These are phyloP conservation scores for Pestalotiopsis sp. DNA, from an alignment of 2,329 filamentous ascomycete genomes.

Conservation along the genomic window DNA sequence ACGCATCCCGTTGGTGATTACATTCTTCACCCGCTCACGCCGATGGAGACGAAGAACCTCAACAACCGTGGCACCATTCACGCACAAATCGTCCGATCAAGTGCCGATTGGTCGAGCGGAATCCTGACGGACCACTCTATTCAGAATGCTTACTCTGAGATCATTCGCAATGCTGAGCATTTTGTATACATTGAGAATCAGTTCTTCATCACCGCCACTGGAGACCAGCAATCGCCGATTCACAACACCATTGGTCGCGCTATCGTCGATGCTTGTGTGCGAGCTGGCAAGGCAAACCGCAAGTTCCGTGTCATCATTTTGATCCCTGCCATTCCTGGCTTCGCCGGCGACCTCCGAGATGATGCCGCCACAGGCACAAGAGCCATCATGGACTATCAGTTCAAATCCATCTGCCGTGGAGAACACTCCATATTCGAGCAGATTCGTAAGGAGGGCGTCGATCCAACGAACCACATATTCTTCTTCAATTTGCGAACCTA, in stretches of 20 bases:
- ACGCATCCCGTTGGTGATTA: conserved; percentile 90
- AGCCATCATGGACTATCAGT: conserved; percentile 38
- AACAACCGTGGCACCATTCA: conserved; percentile 73
- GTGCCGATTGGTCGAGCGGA: conserved; percentile 90
- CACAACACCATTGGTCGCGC: conserved; percentile 86
- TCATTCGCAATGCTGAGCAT: conserved; percentile 86
- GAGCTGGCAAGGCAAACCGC: conserved; percentile 77
- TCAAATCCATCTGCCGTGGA: conserved; percentile 91
- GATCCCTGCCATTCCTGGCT: conserved; percentile 90
- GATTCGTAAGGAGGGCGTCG: conserved; percentile 72
- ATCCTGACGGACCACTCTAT: conserved; percentile 85
- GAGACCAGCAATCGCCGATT: conserved; percentile 82
- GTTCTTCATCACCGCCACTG: conserved; percentile 96
- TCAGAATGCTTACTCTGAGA: conserved; percentile 81
- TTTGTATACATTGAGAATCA: conserved; percentile 99
- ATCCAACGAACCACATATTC: conserved; percentile 82
- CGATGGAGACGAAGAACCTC: conserved; percentile 67
- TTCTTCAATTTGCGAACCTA: conserved; percentile 94
- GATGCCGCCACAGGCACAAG: conserved; percentile 71
- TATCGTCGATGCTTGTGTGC: conserved; percentile 88
- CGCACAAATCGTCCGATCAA: conserved; percentile 87
- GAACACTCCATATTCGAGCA: conserved; percentile 88
- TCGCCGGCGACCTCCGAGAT: conserved; percentile 86
- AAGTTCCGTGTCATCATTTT: conserved; percentile 91
- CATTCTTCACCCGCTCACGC: conserved; percentile 74